A percentile compares a stretch with the other conserved stretches of the same genome.
These are phyloP conservation scores for Lichtheimia ornata DNA, from an alignment of 371 early-diverging fungal species.

Conservation along the genomic window DNA sequence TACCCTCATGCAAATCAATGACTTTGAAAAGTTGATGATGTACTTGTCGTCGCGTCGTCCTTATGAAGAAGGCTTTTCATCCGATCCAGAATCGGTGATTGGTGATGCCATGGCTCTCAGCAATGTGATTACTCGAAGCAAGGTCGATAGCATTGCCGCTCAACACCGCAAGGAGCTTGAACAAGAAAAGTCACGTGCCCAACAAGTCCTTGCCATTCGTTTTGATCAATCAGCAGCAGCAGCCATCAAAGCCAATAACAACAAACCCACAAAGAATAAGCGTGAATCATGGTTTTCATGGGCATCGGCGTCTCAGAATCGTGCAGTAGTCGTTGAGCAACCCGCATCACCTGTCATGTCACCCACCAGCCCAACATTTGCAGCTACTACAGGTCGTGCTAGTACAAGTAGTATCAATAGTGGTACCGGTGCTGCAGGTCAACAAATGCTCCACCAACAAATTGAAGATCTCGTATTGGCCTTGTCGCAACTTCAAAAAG, in stretches of 20 bases:
- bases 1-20: slow-evolving; percentile 68
- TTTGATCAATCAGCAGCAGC: slow-evolving; percentile 19
- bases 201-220: slow-evolving; percentile 51
- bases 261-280: slow-evolving; percentile 13
- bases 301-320: slow-evolving; percentile 11
- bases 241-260: slow-evolving; percentile 9
- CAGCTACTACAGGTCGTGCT: slow-evolving; percentile 1
- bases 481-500: slow-evolving; percentile 56
- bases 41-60: slow-evolving; percentile 77
- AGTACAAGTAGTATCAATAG: slow-evolving; percentile 7
- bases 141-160: slow-evolving; percentile 73
- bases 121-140: slow-evolving; percentile 65
- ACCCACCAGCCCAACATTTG: neutral
- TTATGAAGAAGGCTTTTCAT: slow-evolving; percentile 72
- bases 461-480: slow-evolving; percentile 64
- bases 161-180: slow-evolving; percentile 59
- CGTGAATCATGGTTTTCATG: slow-evolving; percentile 25
- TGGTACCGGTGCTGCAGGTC: neutral
- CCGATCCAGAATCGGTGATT: slow-evolving; percentile 67
- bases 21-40: slow-evolving; percentile 84
- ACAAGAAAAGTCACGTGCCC: slow-evolving; percentile 57
- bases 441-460: slow-evolving; percentile 44
- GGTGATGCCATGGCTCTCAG: slow-evolving; percentile 75
- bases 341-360: slow-evolving; percentile 22
- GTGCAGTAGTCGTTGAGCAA: neutral